These are phyloP conservation scores for Psidium friedrichsthalianum DNA, from an alignment of 345 rosid species.

Conservation along the genomic window DNA sequence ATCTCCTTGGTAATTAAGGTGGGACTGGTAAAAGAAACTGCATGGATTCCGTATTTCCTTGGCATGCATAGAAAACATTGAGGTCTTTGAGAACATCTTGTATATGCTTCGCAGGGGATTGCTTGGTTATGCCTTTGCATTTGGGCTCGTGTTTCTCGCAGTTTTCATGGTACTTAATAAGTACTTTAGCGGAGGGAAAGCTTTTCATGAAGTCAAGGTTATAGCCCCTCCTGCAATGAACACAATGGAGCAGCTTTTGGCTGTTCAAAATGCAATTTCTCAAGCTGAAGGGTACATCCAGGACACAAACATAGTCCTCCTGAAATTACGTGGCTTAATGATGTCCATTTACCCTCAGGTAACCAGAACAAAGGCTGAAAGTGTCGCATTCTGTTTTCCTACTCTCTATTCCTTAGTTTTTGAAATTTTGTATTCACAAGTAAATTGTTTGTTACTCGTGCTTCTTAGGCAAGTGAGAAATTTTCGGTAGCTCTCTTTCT, in stretches of 20 bases:
- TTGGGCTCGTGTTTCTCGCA: constrained; percentile 30
- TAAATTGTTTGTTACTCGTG: background rate
- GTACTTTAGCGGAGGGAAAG: constrained; percentile 41
- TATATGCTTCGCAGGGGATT: constrained; percentile 36
- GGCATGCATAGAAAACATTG: background rate
- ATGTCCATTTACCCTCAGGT: constrained; percentile 78
- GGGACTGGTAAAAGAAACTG: background rate
- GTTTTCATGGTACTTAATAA: constrained; percentile 62
- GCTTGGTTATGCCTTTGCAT: constrained; percentile 55
- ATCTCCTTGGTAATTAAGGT: background rate
- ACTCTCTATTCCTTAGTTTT: background rate
- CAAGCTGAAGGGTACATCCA: constrained; percentile 72
- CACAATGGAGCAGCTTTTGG: constrained; percentile 94
- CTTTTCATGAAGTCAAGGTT: constrained; percentile 50
- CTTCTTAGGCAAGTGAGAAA: constrained; percentile 69
- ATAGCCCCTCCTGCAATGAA: constrained; percentile 76
- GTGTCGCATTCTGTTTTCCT: background rate
- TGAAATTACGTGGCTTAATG: constrained; percentile 76
- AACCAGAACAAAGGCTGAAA: background rate
- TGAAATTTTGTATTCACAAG: background rate
- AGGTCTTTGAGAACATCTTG: background rate
- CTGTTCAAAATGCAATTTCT: constrained; percentile 75
- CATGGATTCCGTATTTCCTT: background rate
- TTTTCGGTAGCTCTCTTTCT: constrained; percentile 44
- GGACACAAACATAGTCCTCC: constrained; percentile 73